Base-by-base conservation (phyloP, 345 rosid species). In the Mallotus nudiflorus region DNA sequence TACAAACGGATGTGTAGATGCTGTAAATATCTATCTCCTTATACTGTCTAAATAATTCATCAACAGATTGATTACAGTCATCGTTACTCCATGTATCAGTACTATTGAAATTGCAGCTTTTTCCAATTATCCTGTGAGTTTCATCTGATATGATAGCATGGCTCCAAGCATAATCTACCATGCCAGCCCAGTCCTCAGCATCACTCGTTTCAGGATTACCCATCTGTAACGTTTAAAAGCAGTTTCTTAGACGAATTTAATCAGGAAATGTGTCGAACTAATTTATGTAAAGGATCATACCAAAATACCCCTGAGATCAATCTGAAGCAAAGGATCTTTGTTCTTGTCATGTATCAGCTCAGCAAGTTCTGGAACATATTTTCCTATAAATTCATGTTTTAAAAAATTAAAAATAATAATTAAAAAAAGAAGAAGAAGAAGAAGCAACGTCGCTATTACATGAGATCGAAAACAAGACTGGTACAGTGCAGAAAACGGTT, bases 111-210 rank as follows among this genome's bases (percentile, higher is more conserved):
- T 91, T 79, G 68, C 97, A 93, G 73, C 20, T 85, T 44, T 69
- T 50, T 11, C 24, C 20, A 13, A 93, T 93, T 39, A 74, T 75
- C 55, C 74, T 69, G 77, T 87, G 86, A 20, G 93, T 88, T 82
- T 91, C 97, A 73, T 93, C 94, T 18, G 98, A 91, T 71, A 91
- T 81, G 20, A 93, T 82, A 0, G 96, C 97, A 77, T 93, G 98
- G 77, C 98, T 93, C 98, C 96, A 93, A 13, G 98, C 96, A 60
- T 91, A 89, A 72, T 93, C 98, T 70, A 89, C 87, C 55, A 84
- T 51, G 6, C 98, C 98, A 55, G 72, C 71, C 98, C 97, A 93
- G 74, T 93, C 98, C 56, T 93, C 94, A 0, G 86, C 84, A 16
- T 74, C 79, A 24, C 81, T 73, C 33, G 98, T 89, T 82, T 93